Evolutionary conservation across 164 flowering plant species (phyloP).

Genomic region (Protea cynaroides): DNA sequence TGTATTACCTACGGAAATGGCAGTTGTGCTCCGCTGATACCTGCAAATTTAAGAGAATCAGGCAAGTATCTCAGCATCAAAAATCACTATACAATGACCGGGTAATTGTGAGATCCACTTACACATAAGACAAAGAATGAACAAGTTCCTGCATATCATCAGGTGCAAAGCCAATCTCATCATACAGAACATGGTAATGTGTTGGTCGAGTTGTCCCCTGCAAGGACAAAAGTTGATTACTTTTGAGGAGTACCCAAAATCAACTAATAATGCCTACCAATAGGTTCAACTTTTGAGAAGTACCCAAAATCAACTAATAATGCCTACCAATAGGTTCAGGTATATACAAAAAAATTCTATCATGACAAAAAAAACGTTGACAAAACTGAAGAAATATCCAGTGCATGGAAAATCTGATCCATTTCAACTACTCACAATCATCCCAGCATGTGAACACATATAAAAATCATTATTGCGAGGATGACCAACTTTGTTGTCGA

Average conservation of each 20-base stretch:
- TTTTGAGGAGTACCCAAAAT: not conserved
- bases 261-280: too few relatives aligned
- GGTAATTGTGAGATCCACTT: constrained; percentile 21
- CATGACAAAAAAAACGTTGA: too few relatives aligned
- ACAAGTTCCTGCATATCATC: constrained; percentile 83
- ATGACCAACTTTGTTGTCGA: constrained; percentile 75
- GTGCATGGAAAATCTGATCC: not conserved
- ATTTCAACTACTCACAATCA: constrained; percentile 79
- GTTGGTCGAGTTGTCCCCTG: constrained; percentile 83
- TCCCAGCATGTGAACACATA: constrained; percentile 89
- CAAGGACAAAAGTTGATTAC: not conserved
- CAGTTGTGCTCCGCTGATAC: constrained; percentile 85
- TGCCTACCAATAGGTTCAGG: too few relatives aligned
- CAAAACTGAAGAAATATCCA: too few relatives aligned
- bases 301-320: not conserved
- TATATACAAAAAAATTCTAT: too few relatives aligned
- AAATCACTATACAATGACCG: not conserved
- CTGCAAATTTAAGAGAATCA: constrained; percentile 27
- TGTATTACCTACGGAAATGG: constrained; percentile 69
- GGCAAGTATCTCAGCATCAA: not conserved
- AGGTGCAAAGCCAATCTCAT: constrained; percentile 65
- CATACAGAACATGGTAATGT: constrained; percentile 66
- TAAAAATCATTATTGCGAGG: constrained; percentile 80
- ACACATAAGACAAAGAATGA: constrained; percentile 82
- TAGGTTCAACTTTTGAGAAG: too few relatives aligned